These are phyloP conservation scores for Scutellaria barbata DNA, from an alignment of 257 asterid species.

Conservation along the genomic window DNA sequence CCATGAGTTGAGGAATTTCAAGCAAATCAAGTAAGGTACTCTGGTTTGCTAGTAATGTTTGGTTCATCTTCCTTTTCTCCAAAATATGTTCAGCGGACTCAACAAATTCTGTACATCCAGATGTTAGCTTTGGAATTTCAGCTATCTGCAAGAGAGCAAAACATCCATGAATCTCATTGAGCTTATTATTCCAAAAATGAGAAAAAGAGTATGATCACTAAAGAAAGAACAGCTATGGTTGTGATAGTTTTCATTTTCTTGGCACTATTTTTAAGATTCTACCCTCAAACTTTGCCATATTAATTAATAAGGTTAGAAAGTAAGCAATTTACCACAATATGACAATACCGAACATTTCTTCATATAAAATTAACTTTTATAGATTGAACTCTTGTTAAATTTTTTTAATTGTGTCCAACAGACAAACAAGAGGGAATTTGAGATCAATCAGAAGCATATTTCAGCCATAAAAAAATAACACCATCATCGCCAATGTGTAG, in stretches of 20 bases:
- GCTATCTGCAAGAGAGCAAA: conserved; percentile 66
- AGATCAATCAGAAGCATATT: neutral
- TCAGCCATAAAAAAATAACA: conserved; percentile 15
- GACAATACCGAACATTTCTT: neutral
- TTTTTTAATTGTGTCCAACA: neutral
- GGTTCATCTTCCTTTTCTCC: conserved; percentile 98
- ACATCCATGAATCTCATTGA: conserved; percentile 27
- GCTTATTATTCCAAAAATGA: conserved; percentile 16
- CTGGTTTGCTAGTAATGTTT: conserved; percentile 79
- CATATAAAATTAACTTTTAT: neutral
- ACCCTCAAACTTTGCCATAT: neutral
- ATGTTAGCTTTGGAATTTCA: conserved; percentile 87
- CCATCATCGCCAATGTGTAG: neutral
- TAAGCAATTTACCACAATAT: neutral
- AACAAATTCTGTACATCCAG: conserved; percentile 90
- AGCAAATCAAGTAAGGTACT: conserved; percentile 97
- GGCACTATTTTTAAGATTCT: conserved; percentile 11
- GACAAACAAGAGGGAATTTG: neutral
- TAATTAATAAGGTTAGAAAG: neutral
- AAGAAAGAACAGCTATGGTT: conserved; percentile 4
- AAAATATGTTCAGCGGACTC: conserved; percentile 84
- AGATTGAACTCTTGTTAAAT: conserved; percentile 2
- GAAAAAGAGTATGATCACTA: conserved; percentile 12
- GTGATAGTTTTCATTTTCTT: neutral
- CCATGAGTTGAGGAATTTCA: conserved; percentile 99